Evolutionary conservation across 148 eudicot genomes (phyloP).

Genomic region (Tetragonia tetragonoides): DNA sequence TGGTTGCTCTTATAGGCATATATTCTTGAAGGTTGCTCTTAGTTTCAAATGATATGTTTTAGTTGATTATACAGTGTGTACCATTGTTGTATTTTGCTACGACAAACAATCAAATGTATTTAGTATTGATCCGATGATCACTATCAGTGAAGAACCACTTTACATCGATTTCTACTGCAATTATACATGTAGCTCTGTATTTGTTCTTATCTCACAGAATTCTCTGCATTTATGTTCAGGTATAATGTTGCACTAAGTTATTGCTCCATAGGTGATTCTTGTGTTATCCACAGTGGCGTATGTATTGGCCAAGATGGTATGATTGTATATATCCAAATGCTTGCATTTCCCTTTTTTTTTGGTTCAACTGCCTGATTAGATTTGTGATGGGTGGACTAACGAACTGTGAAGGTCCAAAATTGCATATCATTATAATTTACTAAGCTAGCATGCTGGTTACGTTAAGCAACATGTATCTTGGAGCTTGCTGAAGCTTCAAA

Average conservation of each 20-base stretch:
- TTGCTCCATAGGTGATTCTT: slow-evolving; percentile 76
- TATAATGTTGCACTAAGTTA: slow-evolving; percentile 80
- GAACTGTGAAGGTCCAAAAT: no score
- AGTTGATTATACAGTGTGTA: background rate
- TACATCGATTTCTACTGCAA: background rate
- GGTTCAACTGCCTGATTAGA: background rate
- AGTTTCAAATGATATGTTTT: background rate
- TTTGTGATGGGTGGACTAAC: background rate
- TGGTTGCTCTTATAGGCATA: background rate
- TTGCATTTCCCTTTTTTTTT: background rate
- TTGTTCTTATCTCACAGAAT: slow-evolving; percentile 13
- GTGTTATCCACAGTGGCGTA: slow-evolving; percentile 80
- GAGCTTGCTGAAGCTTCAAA: background rate
- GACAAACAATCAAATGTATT: background rate
- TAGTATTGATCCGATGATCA: background rate
- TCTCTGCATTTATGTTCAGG: slow-evolving; percentile 35
- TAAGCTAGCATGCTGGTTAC: background rate
- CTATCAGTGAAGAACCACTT: background rate
- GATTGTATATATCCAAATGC: background rate
- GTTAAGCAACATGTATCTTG: background rate
- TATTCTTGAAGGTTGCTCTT: background rate
- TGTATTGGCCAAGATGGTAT: slow-evolving; percentile 96
- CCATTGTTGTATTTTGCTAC: background rate
- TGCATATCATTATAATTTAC: background rate
- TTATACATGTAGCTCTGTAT: background rate